Conservation (phyloP, 495 filamentous ascomycete species). For the Daldinia decipiens region DNA sequence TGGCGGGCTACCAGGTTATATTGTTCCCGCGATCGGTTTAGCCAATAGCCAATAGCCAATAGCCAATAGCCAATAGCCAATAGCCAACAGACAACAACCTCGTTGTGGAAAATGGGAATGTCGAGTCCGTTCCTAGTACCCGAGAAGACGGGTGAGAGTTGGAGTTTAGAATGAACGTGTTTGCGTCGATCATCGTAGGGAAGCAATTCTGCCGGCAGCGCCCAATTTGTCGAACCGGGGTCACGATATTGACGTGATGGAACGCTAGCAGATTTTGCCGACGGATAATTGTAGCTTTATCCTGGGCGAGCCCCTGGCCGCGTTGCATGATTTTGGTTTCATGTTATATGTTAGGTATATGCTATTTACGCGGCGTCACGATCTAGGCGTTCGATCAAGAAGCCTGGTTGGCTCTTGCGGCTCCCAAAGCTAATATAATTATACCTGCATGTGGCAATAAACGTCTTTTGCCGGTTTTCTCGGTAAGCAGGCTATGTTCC, state of each 20-base stretch:
- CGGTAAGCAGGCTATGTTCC: constrained; percentile 27
- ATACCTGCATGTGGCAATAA: constrained; percentile 12
- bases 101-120: constrained; percentile 31
- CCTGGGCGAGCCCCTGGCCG: constrained; percentile 22
- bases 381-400: constrained; percentile 17
- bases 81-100: constrained; percentile 21
- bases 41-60: constrained; percentile 25
- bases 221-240: constrained; percentile 32
- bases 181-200: constrained; percentile 41
- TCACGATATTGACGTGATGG: constrained; percentile 34
- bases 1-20: neutral
- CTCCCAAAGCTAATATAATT: constrained; percentile 35
- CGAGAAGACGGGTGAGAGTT: constrained; percentile 24
- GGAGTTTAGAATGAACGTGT: constrained; percentile 23
- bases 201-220: constrained; percentile 37
- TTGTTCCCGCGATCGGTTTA: constrained; percentile 4
- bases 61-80: constrained; percentile 30
- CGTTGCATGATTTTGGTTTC: constrained; percentile 27
- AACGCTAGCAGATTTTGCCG: constrained; percentile 36
- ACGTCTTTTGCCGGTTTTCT: constrained; percentile 37
- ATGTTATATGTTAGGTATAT: constrained; percentile 17
- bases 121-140: constrained; percentile 41
- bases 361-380: constrained; percentile 28
- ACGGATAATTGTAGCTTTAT: constrained; percentile 36
- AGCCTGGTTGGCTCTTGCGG: constrained; percentile 29